A percentile compares a stretch with the other conserved stretches of the same genome.
phyloP scores from a whole-genome alignment of 495 filamentous ascomycete genomes.

The Astrocystis sublimbata region DNA sequence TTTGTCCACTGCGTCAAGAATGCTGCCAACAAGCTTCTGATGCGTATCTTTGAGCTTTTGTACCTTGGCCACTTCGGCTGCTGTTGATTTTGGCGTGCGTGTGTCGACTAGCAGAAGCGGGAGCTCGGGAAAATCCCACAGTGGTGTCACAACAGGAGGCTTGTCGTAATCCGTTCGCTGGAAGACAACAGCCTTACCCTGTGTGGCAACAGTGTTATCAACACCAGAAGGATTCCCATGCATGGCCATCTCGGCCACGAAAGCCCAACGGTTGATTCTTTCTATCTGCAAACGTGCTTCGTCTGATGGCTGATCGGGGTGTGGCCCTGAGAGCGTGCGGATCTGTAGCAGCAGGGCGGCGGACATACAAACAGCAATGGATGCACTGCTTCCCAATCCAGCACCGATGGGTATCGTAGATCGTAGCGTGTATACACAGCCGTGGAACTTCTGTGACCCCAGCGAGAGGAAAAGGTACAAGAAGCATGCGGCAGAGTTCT shows the following conservation, averaged over 20 bases:
- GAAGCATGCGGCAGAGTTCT: conserved; percentile 77
- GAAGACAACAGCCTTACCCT: conserved; percentile 92
- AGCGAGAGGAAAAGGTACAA: conserved; percentile 92
- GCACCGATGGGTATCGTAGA: conserved; percentile 93
- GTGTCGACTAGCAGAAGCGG: conserved; percentile 90
- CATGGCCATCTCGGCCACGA: conserved; percentile 94
- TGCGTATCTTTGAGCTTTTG: conserved; percentile 66
- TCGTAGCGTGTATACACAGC: conserved; percentile 85
- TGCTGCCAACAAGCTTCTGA: conserved; percentile 69
- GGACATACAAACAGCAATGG: conserved; percentile 86
- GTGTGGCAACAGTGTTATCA: conserved; percentile 93
- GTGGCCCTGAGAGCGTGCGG: conserved; percentile 80
- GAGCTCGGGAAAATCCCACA: conserved; percentile 85
- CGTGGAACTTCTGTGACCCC: conserved; percentile 71
- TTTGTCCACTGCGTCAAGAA: conserved; percentile 80
- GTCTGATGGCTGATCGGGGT: conserved; percentile 78
- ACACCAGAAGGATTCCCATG: conserved; percentile 96
- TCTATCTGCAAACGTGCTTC: conserved; percentile 85
- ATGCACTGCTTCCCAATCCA: conserved; percentile 89
- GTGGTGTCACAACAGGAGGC: conserved; percentile 72
- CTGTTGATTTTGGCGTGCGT: conserved; percentile 76
- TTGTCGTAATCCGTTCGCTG: conserved; percentile 74
- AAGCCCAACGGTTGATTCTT: conserved; percentile 95
- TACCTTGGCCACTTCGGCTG: conserved; percentile 83
- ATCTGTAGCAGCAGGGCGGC: conserved; percentile 85